Percentiles rank a stretch among this genome's conserved stretches.
Conservation (phyloP, 2,329 filamentous ascomycete species). For the Trichoderma breve region DNA sequence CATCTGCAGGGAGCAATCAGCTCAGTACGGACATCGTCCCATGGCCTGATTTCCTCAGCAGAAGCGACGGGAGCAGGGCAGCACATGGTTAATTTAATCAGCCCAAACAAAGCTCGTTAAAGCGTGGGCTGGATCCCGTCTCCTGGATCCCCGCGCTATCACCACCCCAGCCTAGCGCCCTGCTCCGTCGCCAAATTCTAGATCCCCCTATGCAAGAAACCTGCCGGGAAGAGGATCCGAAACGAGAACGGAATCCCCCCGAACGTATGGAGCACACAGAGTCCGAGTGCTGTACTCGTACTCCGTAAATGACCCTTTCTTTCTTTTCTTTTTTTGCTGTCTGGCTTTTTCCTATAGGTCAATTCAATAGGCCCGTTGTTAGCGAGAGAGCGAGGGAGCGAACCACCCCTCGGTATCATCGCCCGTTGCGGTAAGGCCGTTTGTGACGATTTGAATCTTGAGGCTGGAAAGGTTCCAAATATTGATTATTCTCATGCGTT, state of each 20-base stretch:
- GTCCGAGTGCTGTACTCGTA: not conserved
- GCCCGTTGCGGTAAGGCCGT: not conserved
- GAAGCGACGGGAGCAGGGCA: not conserved
- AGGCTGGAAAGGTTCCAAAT: not conserved
- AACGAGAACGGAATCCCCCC: not conserved
- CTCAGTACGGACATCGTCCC: not conserved
- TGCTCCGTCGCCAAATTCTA: not conserved
- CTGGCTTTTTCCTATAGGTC: not conserved
- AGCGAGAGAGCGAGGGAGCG: not conserved
- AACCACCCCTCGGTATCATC: not conserved
- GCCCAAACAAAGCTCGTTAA: not conserved
- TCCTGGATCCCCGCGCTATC: not conserved
- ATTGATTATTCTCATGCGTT: not conserved
- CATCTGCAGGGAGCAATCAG: not conserved
- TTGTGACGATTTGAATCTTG: not conserved
- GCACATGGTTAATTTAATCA: slow-evolving; percentile 1
- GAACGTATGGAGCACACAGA: not conserved
- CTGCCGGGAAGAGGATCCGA: not conserved
- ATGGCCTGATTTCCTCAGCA: slow-evolving; percentile 1
- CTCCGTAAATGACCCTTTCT: not conserved
- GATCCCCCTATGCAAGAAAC: slow-evolving; percentile 15
- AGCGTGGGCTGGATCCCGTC: not conserved
- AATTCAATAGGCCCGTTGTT: not conserved
- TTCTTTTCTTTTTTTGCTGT: not conserved
- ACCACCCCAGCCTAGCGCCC: not conserved